Base-by-base conservation (phyloP, 257 asterid species). In the Nicotiana paniculata region DNA sequence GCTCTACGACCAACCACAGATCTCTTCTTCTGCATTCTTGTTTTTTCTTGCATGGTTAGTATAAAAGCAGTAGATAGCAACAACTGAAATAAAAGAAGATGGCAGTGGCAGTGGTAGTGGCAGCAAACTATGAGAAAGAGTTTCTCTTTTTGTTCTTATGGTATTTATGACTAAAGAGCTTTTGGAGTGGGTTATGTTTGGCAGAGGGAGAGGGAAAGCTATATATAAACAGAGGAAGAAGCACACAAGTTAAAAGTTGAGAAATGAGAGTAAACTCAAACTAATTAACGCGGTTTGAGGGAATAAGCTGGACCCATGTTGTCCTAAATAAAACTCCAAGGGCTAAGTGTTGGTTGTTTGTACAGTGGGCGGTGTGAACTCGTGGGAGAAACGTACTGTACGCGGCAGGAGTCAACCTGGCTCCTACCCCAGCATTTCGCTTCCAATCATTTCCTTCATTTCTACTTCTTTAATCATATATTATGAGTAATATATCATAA, bases 341-440 rank as follows among this genome's bases (percentile, higher is more conserved):
- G 75, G 57, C 57, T 3, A 3, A 53, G 57, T 3, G 57, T 53
- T 53, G 13, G 57, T 53, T 10, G 57, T 53, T 53, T 43, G 48
- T 43, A 43, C 57, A 53, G 57, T 78, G 65, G 87, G 84, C 85
- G 88, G 88, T 83, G 88, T 69, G 81, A 66, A 80, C 75, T 81
- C 43, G 89, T 84, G 82, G 85, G 77, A 75, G 61, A 87, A 88
- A 84, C 93, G 89, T 87, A 28, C 89, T 86, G 63, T 82, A 90
- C 89, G 87, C 89, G 86, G 89, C 87, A 83, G 77, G 32, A 33
- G 24, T 67, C 28, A 69, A 59, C 5, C 59, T 16, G 82, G 4
- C 3, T 4, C 21, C 9, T 1, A 15, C 15, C 5, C 57, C 57
- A 13, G 17, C 57, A 13, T 53, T 53, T 53, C 48, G 48, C 48